Evolutionary conservation across 768 basidiomycete species (phyloP).

Genomic region (Suillus alpinus): DNA sequence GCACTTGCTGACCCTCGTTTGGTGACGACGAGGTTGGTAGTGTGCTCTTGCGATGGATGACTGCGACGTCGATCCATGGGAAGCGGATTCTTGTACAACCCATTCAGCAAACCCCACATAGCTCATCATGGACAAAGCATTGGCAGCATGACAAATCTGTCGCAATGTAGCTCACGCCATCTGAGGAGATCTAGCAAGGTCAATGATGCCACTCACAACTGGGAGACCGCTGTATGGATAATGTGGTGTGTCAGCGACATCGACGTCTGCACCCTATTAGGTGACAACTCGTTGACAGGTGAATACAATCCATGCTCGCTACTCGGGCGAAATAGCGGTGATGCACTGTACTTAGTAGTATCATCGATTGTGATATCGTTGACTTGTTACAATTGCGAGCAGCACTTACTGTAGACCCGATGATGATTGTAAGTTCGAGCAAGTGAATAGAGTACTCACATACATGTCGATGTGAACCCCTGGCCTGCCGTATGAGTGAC

Average conservation of each 20-base stretch:
- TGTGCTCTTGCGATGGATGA: constrained; percentile 76
- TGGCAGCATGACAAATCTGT: neutral
- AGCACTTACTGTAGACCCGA: neutral
- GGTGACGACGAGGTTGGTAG: constrained; percentile 23
- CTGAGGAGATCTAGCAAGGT: neutral
- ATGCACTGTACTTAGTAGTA: neutral
- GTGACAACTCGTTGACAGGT: neutral
- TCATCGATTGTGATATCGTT: neutral
- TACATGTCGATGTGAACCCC: neutral
- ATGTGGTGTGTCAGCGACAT: neutral
- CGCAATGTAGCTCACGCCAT: neutral
- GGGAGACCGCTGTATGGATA: neutral
- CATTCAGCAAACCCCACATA: neutral
- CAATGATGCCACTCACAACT: neutral
- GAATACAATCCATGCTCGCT: neutral
- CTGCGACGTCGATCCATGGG: constrained; percentile 58
- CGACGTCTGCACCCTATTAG: neutral
- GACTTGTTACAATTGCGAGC: neutral
- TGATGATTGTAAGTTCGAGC: neutral
- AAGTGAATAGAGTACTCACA: neutral
- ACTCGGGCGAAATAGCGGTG: no score
- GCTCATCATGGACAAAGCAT: neutral
- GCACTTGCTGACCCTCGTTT: constrained; percentile 22
- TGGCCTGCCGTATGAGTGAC: neutral
- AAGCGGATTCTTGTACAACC: constrained; percentile 15